Conservation (phyloP, 108 stramenopile species). For the Stephanodiscus minutulus region DNA sequence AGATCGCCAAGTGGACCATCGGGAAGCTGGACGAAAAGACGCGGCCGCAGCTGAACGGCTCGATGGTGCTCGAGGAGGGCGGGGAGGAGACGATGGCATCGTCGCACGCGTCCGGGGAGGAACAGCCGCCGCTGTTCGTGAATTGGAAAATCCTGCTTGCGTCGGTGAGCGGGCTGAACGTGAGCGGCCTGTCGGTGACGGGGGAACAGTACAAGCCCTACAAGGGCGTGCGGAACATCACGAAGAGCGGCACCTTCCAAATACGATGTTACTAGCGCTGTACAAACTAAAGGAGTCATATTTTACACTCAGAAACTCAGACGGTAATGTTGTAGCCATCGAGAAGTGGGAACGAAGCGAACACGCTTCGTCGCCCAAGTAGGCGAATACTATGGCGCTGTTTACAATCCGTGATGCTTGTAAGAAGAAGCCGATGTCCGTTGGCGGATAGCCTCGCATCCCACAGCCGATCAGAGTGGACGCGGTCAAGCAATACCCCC, state of each 20-base stretch:
- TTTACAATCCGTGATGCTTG: too few species aligned
- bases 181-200: conserved; percentile 87
- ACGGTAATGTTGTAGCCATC: too few species aligned
- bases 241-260: conserved; percentile 87
- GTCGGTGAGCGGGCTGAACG: conserved; percentile 91
- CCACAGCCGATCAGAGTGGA: too few species aligned
- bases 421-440: too few species aligned
- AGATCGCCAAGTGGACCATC: conserved; percentile 93
- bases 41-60: conserved; percentile 60
- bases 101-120: conserved; percentile 51
- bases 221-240: conserved; percentile 94
- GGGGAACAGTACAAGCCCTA: conserved; percentile 95
- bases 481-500: too few species aligned
- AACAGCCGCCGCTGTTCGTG: conserved; percentile 84
- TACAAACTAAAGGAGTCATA: too few species aligned
- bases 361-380: too few species aligned
- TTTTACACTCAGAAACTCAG: too few species aligned
- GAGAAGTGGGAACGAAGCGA: too few species aligned
- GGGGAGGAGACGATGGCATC: conserved; percentile 16
- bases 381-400: too few species aligned
- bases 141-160: conserved; percentile 95
- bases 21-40: conserved; percentile 82
- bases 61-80: conserved; percentile 57
- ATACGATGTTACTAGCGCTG: conserved; percentile 64
- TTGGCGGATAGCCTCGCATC: too few species aligned